Evolutionary conservation across 192 early-diverging fungal species (phyloP).

Genomic region (Pilaira anomala): DNA sequence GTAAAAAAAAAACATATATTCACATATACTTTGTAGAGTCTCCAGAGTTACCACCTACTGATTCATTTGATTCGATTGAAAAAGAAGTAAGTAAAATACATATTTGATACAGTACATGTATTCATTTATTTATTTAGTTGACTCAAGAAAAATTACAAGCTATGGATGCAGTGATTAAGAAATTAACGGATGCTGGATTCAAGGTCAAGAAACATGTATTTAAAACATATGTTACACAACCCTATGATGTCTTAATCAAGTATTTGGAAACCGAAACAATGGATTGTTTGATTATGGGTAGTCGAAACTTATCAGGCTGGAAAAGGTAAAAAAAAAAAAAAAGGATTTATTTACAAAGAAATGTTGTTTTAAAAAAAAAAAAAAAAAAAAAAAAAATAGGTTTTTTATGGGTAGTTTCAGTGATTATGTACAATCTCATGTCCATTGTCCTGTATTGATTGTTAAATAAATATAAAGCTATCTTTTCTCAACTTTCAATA

Average conservation of each 20-base stretch:
- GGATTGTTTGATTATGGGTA: conserved; percentile 39
- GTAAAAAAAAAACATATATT: neutral
- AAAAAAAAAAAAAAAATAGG: conserved; percentile 12
- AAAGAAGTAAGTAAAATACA: conserved; percentile 17
- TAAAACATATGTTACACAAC: conserved; percentile 17
- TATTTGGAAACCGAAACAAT: conserved; percentile 29
- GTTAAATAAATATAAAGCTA: conserved; percentile 24
- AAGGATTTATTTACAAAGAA: too few relatives aligned
- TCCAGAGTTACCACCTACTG: conserved; percentile 3
- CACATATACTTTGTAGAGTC: neutral
- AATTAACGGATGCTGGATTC: neutral
- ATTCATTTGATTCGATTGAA: conserved; percentile 1
- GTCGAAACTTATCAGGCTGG: conserved; percentile 33
- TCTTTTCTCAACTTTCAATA: neutral
- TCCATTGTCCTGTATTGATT: conserved; percentile 38
- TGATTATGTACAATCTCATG: conserved; percentile 35
- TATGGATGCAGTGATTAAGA: conserved; percentile 1
- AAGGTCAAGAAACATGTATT: conserved; percentile 15
- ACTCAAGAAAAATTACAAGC: neutral
- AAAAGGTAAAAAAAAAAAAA: conserved; percentile 28
- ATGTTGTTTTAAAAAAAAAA: too few relatives aligned
- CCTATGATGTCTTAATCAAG: conserved; percentile 29
- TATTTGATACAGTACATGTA: neutral
- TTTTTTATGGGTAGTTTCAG: conserved; percentile 37
- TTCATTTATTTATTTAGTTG: conserved; percentile 7